Base-by-base conservation (phyloP, 192 early-diverging fungal species). In the Glomus cerebriforme region DNA sequence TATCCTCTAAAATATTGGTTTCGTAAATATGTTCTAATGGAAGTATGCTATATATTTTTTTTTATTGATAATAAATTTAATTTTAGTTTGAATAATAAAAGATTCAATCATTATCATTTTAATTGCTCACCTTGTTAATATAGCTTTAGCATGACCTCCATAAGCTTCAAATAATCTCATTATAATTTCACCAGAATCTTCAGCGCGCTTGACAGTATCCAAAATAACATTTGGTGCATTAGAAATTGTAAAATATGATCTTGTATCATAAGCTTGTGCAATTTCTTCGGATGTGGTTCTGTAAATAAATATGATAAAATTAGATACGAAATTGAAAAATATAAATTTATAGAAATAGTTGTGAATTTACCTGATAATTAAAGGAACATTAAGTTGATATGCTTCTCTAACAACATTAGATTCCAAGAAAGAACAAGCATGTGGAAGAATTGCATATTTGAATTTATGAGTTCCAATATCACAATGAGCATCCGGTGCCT, bases 141-240 rank as follows among this genome's bases (percentile, higher is more conserved):
- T 81, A 32, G 87, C 88, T 39, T 60, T 83, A 6, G 92, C 93
- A 24, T 93, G 93, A 1, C 96, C 96, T 29, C 98, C 97, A 82
- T 91, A 95, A 1, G 96, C 89, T 84, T 99, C 97, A 79, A 96
- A 97, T 31, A 99, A 75, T 37, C 98, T 86, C 26, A 99, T 73
- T 49, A 99, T 82, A 13, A 99, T 79, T 43, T 86, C 82, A n/a
- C 89, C 82, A 6, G 86, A 71, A 66, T 93, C 90, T 81, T 99
- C 97, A 2, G 98, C 93, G 12, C 87, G 80, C 84, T 99, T 99
- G 78, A 99, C 85, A 0, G 95, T 94, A 77, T 99, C 97, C 63
- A 99, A 81, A 24, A 99, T 90, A 19, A 98, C 88, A 73, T 95
- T 97, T n/a, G 84, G 80, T 27, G 86, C 84, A 31, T 83, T 82